Evolutionary conservation across 768 basidiomycete genomes (phyloP).

Genomic region (Tulasnella sp.): DNA sequence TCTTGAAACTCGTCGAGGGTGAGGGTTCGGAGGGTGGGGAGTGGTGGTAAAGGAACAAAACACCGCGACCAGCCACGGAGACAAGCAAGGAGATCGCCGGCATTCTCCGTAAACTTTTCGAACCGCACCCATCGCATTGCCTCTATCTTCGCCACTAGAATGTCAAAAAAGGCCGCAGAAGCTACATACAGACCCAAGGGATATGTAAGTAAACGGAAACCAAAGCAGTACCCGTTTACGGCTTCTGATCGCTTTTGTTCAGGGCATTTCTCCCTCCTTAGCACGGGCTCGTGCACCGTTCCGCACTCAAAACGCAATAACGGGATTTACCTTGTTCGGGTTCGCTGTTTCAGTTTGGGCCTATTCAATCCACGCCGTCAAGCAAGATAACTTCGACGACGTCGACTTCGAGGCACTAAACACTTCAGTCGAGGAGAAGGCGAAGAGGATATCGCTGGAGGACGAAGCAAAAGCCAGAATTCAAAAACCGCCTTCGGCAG

Average conservation of each 20-base stretch:
- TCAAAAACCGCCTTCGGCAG: not conserved
- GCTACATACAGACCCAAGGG: slow-evolving; percentile 52
- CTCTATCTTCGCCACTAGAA: not conserved
- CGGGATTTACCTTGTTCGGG: slow-evolving; percentile 63
- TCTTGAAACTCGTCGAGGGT: slow-evolving; percentile 4
- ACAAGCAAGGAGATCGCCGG: not conserved
- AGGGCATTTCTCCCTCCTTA: slow-evolving; percentile 86
- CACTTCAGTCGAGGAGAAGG: slow-evolving; percentile 44
- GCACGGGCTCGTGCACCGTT: slow-evolving; percentile 84
- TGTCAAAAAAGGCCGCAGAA: slow-evolving; percentile 41
- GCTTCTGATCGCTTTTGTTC: slow-evolving; percentile 7
- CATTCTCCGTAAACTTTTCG: not conserved
- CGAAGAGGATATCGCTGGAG: slow-evolving; percentile 38
- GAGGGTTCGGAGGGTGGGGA: not conserved
- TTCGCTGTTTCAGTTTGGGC: slow-evolving; percentile 83
- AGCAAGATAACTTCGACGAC: slow-evolving; percentile 88
- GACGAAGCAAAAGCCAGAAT: slow-evolving; percentile 35
- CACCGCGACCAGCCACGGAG: not conserved
- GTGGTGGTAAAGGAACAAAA: slow-evolving; percentile 4
- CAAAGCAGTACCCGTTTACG: too few species aligned
- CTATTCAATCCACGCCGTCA: slow-evolving; percentile 91
- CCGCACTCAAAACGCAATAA: slow-evolving; percentile 70
- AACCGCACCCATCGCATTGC: not conserved
- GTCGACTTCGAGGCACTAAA: slow-evolving; percentile 72
- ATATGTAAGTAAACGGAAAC: slow-evolving; percentile 43